Base-by-base conservation (phyloP, 495 filamentous ascomycete genomes). In the Copromyces sp. region DNA sequence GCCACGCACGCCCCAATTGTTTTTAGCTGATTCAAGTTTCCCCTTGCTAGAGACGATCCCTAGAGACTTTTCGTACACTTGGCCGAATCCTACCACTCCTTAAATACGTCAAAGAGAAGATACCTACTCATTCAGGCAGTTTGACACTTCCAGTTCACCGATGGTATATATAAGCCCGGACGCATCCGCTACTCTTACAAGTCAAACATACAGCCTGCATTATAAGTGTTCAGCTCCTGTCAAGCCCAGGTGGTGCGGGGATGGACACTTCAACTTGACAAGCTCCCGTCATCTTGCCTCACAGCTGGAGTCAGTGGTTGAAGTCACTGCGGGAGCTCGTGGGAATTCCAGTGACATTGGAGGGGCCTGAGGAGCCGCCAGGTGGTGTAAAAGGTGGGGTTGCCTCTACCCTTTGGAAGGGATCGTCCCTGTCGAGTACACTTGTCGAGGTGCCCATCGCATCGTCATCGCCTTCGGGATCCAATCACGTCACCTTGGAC, bases 401-500 rank as follows among this genome's bases (percentile, higher is more conserved):
- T 65, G 8, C 53, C 53, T 65, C 29, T 65, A 65, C 14, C 14
- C 5, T 65, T 35, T 35, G 53, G 53, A 65, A 65, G 53, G 53
- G 53, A 65, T 65, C 53, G 53, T 65, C 53, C 53, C 53, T 65
- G 53, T 65, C 29, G 53, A 6, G 35, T 37, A 65, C 24, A 65
- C 29, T 65, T 70, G 68, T 37, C 72, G 68, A 69, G 68, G 41
- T 59, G 61, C 53, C 39, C 68, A 29, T 41, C 53, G 39, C 71
- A 53, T 41, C 75, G 75, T 77, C 71, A 77, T 77, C 47, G 73
- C 65, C 44, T 39, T 39, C 12, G 20, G 39, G 68, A 73, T 73
- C 75, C 70, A 68, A 71, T 75, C 72, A 72, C 59, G 39, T 69
- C 39, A 40, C 39, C 61, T 69, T 32, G 9, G 16, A 12, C 39